Conservation (phyloP, 495 filamentous ascomycete species). For the Penicillium egyptiacum region DNA sequence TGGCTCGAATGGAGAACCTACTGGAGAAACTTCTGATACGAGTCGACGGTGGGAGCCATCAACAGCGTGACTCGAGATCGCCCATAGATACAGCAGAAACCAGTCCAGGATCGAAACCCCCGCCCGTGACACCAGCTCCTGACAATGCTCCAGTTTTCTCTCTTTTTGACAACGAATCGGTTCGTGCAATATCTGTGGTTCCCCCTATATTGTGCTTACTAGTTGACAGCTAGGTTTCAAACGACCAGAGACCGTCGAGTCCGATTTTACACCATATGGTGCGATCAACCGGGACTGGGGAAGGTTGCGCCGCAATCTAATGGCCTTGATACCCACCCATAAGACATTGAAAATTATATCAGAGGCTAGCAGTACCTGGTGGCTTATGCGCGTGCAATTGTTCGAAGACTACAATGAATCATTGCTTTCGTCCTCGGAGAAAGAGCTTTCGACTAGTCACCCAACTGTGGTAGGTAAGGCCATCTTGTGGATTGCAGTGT, state of each 20-base stretch:
- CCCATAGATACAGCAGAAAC: background rate
- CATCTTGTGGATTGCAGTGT: slow-evolving; percentile 11
- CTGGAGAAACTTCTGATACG: slow-evolving; percentile 33
- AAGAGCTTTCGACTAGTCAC: slow-evolving; percentile 9
- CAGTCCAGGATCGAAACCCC: background rate
- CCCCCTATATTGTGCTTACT: background rate
- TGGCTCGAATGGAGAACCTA: slow-evolving; percentile 47
- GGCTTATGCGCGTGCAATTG: slow-evolving; percentile 14
- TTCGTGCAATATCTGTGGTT: background rate
- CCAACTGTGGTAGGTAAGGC: slow-evolving; percentile 12
- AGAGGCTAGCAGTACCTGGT: slow-evolving; percentile 15
- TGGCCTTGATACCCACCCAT: slow-evolving; percentile 9
- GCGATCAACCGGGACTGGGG: slow-evolving; percentile 10
- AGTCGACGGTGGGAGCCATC: background rate
- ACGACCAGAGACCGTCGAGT: slow-evolving; percentile 1
- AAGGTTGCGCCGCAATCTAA: slow-evolving; percentile 11
- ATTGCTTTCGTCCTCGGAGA: slow-evolving; percentile 4
- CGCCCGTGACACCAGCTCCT: slow-evolving; percentile 9
- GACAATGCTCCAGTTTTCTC: slow-evolving; percentile 18
- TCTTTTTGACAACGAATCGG: slow-evolving; percentile 18
- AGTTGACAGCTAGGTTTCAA: slow-evolving; percentile 11
- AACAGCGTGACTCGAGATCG: background rate
- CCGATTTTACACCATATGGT: slow-evolving; percentile 3
- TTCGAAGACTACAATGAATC: slow-evolving; percentile 16
- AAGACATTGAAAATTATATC: slow-evolving; percentile 8